A percentile compares a stretch with the other conserved stretches of the same genome.
Evolutionary conservation across 1,284 basidiomycete genomes (phyloP).

Genomic region (Papiliotrema fonsecae): DNA sequence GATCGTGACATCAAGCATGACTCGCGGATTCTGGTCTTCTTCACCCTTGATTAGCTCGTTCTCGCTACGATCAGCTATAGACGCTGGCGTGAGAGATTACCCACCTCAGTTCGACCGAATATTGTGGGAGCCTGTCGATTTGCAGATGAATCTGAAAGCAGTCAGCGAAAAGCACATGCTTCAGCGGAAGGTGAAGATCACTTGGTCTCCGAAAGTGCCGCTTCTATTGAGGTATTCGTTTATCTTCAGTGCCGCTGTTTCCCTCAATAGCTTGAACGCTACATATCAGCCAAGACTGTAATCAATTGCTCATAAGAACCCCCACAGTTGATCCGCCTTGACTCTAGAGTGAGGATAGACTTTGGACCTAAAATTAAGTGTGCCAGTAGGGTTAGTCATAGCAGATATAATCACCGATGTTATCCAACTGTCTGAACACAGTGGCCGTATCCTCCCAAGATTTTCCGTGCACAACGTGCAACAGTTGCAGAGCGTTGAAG

Average conservation of each 20-base stretch:
- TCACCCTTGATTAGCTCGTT: background rate
- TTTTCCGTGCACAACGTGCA: constrained; percentile 34
- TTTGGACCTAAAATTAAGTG: constrained; percentile 26
- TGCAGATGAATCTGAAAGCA: background rate
- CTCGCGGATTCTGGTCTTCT: background rate
- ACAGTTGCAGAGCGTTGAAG: constrained; percentile 27
- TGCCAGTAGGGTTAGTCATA: background rate
- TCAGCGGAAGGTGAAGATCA: too few species aligned
- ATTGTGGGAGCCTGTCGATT: constrained; percentile 16
- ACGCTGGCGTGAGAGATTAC: background rate
- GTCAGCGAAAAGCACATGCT: too few species aligned
- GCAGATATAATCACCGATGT: constrained; percentile 21
- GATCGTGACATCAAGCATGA: background rate
- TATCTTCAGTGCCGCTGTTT: constrained; percentile 3
- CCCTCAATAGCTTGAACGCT: constrained; percentile 24
- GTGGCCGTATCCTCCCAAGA: constrained; percentile 41
- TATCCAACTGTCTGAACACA: constrained; percentile 40
- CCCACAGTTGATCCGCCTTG: constrained; percentile 19
- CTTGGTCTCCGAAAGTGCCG: background rate
- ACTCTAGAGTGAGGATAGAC: constrained; percentile 30
- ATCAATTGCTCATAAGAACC: background rate
- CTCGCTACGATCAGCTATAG: background rate
- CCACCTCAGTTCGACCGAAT: constrained; percentile 15
- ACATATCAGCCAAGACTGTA: background rate
- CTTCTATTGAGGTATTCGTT: background rate